Base-by-base conservation (phyloP, 164 flowering plant genomes). In the Cinnamomum micranthum region DNA sequence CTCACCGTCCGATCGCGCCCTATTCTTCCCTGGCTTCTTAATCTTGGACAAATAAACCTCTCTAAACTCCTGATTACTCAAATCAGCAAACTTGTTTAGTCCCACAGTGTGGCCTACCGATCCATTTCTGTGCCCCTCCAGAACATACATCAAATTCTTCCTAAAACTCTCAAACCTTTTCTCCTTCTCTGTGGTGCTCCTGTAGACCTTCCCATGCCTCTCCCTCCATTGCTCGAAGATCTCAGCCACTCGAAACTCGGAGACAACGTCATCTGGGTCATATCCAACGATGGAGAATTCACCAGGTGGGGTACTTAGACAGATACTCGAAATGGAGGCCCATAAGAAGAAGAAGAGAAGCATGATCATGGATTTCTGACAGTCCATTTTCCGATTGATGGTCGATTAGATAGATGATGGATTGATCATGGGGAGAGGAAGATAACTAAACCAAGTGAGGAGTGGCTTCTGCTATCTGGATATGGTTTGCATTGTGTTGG, bases 41-140 rank as follows among this genome's bases (percentile, higher is more conserved):
- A 87, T 76, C 83, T 86, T 88, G 1, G 88, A 81, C 68, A 80
- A 3, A 75, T 83, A 82, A 50, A 15, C 52, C 67, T 77, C 6
- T 78, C 66, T 86, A 50, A 89, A 89, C 82, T 91, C 92, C 76
- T 86, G 87, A 72, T 89, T 91, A 80, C 88, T 89, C 90, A 91
- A 20, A 80, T 91, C 93, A 7, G 92, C 92, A 81, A 91, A 91
- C 81, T 80, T 82, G 84, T 89, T 91, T 69, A 91, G 73, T 2
- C 96, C 96, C 68, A 91, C 84, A 1, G 20, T 13, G 69, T 82
- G 88, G 51, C 75, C 79, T 0, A 19, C n/a, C 0, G 41, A 22
- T 63, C 66, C 69, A 64, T 79, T 73, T 67, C 77, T 23, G 75
- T 79, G 88, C 79, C 73, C 82, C 73, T 86, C 85, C 25, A 80